Evolutionary conservation across 352 stramenopile species (phyloP).

Genomic region (Globisporangium alternatum): DNA sequence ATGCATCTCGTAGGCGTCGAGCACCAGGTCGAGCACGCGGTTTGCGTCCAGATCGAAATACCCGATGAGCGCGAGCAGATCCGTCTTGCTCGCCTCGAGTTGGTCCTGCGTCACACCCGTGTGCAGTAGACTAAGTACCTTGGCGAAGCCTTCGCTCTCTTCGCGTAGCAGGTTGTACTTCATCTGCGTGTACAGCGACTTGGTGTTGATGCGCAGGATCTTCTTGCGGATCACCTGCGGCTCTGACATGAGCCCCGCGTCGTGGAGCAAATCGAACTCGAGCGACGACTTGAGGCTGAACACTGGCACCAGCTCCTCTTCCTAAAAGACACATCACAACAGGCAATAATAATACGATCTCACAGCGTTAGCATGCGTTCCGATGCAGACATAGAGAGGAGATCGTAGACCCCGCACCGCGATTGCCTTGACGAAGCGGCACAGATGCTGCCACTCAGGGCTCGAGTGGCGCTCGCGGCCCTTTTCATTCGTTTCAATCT

Average conservation of each 20-base stretch:
- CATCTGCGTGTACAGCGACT: slow-evolving; percentile 92
- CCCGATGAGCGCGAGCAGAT: slow-evolving; percentile 75
- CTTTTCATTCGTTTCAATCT: slow-evolving; percentile 72
- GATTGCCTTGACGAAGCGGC: slow-evolving; percentile 54
- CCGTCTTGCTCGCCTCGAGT: slow-evolving; percentile 63
- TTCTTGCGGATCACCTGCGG: slow-evolving; percentile 63
- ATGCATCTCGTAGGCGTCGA: slow-evolving; percentile 92
- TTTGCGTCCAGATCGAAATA: slow-evolving; percentile 97
- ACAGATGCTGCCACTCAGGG: slow-evolving; percentile 67
- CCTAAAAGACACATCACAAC: slow-evolving; percentile 19
- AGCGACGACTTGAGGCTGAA: slow-evolving; percentile 61
- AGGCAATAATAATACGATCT: neutral
- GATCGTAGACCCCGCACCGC: slow-evolving; percentile 24
- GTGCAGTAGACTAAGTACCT: slow-evolving; percentile 86
- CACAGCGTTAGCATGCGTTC: too few relatives aligned
- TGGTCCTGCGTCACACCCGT: slow-evolving; percentile 61
- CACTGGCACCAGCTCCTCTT: slow-evolving; percentile 61
- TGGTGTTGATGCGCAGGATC: slow-evolving; percentile 83
- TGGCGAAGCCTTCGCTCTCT: slow-evolving; percentile 96
- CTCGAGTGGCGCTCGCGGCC: slow-evolving; percentile 66
- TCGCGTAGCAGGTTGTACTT: slow-evolving; percentile 97
- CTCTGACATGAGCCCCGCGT: slow-evolving; percentile 51
- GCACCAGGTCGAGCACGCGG: slow-evolving; percentile 91
- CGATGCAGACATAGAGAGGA: neutral
- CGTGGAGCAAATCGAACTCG: slow-evolving; percentile 75